Base-by-base conservation (phyloP, 768 basidiomycete genomes). In the Boletus sp. region DNA sequence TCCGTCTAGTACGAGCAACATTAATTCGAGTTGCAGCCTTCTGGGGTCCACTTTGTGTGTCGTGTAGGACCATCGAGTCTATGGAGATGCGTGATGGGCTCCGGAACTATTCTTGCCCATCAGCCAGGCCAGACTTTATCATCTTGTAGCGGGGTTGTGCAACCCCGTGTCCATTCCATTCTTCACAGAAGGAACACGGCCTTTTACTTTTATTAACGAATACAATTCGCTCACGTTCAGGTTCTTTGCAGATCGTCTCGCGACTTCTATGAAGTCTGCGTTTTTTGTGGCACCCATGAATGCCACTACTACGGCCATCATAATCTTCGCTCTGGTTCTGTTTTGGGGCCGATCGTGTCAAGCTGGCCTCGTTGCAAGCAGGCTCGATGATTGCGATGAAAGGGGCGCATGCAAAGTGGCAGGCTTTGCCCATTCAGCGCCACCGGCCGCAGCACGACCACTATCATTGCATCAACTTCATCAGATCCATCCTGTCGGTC, bases 401-500 rank as follows among this genome's bases (percentile, higher is more conserved):
- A 41, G 46, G 40, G 51, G 28, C 24, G 28, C 33, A 51, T 46
- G 56, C 54, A 57, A 52, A 54, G 46, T 39, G 58, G 56, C 55
- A 46, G 44, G 57, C 56, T 55, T 52, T 41, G 53, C 50, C 14
- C 29, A 40, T 42, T 40, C 53, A 49, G 20, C 41, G 42, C 49
- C 39, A 24, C 46, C 39, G 8, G 44, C 20, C 52, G 32, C 47
- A 41, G 28, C 47, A 61, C 7, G 45, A 33, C 56, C 7, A 39
- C 48, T 47, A 29, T 48, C 51, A 41, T 20, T 29, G 48, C 49
- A 20, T 56, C 57, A 32, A 50, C 55, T 24, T 49, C 35, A 28
- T 65, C 61, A 28, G 59, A 48, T 63, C 60, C 57, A 20, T 58
- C 55, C 42, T 54, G 49, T 33, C 39, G 58, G 40, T 61, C 69